phyloP scores from a whole-genome alignment of 768 basidiomycete genomes.

The Suillus luteus region DNA sequence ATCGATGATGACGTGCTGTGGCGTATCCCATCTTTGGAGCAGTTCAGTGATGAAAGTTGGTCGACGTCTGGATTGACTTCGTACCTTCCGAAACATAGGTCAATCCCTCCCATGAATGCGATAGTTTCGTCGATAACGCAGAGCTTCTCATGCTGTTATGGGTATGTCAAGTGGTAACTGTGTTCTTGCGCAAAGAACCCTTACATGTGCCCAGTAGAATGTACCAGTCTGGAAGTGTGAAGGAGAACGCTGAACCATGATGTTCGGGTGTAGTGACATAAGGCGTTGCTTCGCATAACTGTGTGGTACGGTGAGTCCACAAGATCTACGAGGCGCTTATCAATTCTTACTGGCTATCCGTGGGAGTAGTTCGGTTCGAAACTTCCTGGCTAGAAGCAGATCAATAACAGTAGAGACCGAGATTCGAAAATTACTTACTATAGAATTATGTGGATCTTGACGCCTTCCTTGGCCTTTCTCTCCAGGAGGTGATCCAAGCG shows the following conservation, averaged over 20 bases:
- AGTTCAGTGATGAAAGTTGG: constrained; percentile 8
- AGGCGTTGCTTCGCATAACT: constrained; percentile 89
- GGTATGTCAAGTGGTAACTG: constrained; percentile 7
- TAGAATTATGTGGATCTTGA: constrained; percentile 93
- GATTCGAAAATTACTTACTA: constrained; percentile 56
- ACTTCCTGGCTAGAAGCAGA: constrained; percentile 77
- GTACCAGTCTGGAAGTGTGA: constrained; percentile 98
- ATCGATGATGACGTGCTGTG: constrained; percentile 89
- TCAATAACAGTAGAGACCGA: constrained; percentile 9
- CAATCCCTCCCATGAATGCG: constrained; percentile 97
- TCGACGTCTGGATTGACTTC: not conserved
- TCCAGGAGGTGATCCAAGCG: constrained; percentile 85
- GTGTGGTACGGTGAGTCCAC: constrained; percentile 13
- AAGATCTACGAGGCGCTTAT: not conserved
- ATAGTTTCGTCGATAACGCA: constrained; percentile 98
- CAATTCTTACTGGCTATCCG: constrained; percentile 77
- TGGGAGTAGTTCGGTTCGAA: constrained; percentile 91
- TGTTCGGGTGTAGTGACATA: constrained; percentile 80
- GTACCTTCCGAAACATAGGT: constrained; percentile 88
- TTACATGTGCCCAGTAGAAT: constrained; percentile 97
- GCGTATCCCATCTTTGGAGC: constrained; percentile 83
- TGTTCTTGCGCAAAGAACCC: constrained; percentile 26
- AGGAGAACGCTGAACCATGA: constrained; percentile 95
- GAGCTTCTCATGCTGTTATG: constrained; percentile 87
- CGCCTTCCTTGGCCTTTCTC: constrained; percentile 91